A percentile compares a stretch with the other conserved stretches of the same genome.
Evolutionary conservation across 768 basidiomycete species (phyloP).

Genomic region (Gloeopeniophorella convolvens): DNA sequence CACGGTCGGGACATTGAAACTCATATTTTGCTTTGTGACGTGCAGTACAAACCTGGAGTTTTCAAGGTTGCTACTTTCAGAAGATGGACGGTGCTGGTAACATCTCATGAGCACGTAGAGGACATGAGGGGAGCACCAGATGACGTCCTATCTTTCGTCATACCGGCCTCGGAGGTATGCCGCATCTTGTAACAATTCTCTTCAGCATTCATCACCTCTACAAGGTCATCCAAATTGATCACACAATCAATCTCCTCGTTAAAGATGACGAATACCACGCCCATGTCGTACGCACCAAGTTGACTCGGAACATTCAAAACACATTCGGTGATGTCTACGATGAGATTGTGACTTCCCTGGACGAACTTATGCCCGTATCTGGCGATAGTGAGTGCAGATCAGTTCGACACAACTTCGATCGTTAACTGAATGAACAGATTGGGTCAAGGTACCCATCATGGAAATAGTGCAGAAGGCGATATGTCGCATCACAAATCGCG

Average conservation of each 20-base stretch:
- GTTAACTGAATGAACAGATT: constrained; percentile 26
- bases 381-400: constrained; percentile 11
- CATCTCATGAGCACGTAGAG: constrained; percentile 28
- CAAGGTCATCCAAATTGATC: constrained; percentile 33
- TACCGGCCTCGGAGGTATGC: constrained; percentile 31
- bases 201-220: background rate
- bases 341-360: constrained; percentile 38
- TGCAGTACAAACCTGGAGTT: constrained; percentile 24
- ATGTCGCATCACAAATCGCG: background rate
- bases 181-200: background rate
- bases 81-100: constrained; percentile 38
- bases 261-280: constrained; percentile 28
- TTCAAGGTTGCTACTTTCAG: constrained; percentile 29
- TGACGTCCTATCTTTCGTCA: constrained; percentile 31
- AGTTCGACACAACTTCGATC: background rate
- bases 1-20: no score
- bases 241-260: constrained; percentile 34
- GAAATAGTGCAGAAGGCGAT: constrained; percentile 10
- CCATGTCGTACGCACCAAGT: constrained; percentile 25
- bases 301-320: constrained; percentile 34
- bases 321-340: constrained; percentile 37
- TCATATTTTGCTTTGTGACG: no score
- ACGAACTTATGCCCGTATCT: constrained; percentile 30
- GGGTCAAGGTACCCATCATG: constrained; percentile 27
- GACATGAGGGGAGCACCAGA: constrained; percentile 38